Conservation (phyloP, 805 yeast species). For the Suhomyces prunicola region DNA sequence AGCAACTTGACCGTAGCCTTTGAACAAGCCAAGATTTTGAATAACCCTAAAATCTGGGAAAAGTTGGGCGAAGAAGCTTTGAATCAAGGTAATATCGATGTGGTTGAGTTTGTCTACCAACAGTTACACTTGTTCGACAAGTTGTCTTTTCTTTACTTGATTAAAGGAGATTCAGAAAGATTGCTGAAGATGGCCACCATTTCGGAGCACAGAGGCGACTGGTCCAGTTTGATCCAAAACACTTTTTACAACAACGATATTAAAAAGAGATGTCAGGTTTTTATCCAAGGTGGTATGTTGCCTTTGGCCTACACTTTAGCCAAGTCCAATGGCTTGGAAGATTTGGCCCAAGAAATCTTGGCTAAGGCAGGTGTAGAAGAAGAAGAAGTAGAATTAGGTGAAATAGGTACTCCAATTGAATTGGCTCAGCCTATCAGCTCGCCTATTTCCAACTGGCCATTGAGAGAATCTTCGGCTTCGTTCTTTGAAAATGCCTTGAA, state of each 20-base stretch:
- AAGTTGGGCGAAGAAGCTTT: slow-evolving; percentile 82
- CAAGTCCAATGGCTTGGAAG: slow-evolving; percentile 76
- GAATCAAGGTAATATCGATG: slow-evolving; percentile 79
- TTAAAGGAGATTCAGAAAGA: slow-evolving; percentile 76
- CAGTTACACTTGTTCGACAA: slow-evolving; percentile 83
- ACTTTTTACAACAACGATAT: slow-evolving; percentile 73
- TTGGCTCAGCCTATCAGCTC: slow-evolving; percentile 48
- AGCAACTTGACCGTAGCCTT: slow-evolving; percentile 86
- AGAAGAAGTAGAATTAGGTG: slow-evolving; percentile 64
- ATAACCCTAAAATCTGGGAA: slow-evolving; percentile 71
- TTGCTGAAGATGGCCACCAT: slow-evolving; percentile 81
- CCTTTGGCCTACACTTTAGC: slow-evolving; percentile 95
- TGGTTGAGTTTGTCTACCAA: slow-evolving; percentile 86
- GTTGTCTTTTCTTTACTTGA: slow-evolving; percentile 81
- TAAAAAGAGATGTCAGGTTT: slow-evolving; percentile 69
- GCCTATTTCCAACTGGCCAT: slow-evolving; percentile 72
- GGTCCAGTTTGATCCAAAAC: slow-evolving; percentile 76
- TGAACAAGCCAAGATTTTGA: slow-evolving; percentile 77
- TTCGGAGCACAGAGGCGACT: slow-evolving; percentile 84
- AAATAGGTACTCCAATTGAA: slow-evolving; percentile 37
- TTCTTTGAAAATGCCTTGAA: slow-evolving; percentile 82
- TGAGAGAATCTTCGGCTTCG: slow-evolving; percentile 66
- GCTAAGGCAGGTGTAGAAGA: slow-evolving; percentile 64
- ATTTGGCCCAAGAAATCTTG: slow-evolving; percentile 68
- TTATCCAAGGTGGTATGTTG: slow-evolving; percentile 72